Evolutionary conservation across 768 basidiomycete species (phyloP).

Genomic region (Tulasnella sp.): DNA sequence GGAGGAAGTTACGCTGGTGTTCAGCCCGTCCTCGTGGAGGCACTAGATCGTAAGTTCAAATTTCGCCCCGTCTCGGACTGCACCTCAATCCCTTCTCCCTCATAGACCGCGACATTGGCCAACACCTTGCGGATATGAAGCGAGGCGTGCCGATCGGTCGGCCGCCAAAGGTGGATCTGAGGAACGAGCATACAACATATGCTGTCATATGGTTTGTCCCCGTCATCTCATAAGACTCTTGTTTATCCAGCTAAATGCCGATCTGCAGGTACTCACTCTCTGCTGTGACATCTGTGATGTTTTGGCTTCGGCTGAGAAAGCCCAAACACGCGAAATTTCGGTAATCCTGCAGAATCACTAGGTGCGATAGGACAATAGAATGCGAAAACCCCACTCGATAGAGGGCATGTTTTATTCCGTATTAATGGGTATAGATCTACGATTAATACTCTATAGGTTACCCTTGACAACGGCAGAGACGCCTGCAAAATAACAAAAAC

Average conservation of each 20-base stretch:
- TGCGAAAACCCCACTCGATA: neutral
- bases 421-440: neutral
- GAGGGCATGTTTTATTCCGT: slow-evolving; percentile 1
- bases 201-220: slow-evolving; percentile 77
- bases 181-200: slow-evolving; percentile 92
- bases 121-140: slow-evolving; percentile 43
- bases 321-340: neutral
- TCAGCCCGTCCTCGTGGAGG: slow-evolving; percentile 83
- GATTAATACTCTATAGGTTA: slow-evolving; percentile 9
- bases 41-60: slow-evolving; percentile 68
- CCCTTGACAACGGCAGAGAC: slow-evolving; percentile 13
- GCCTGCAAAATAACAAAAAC: neutral
- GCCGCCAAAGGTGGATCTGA: slow-evolving; percentile 67
- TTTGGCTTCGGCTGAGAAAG: slow-evolving; percentile 23
- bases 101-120: slow-evolving; percentile 75
- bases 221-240: neutral
- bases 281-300: slow-evolving; percentile 74
- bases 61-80: neutral
- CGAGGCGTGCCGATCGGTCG: slow-evolving; percentile 82
- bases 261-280: slow-evolving; percentile 74
- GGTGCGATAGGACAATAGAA: neutral
- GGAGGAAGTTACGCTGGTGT: slow-evolving; percentile 62
- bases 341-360: neutral
- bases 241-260: neutral
- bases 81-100: slow-evolving; percentile 1